Conservation (phyloP, 352 stramenopile species). For the Globisporangium mamillatum region DNA sequence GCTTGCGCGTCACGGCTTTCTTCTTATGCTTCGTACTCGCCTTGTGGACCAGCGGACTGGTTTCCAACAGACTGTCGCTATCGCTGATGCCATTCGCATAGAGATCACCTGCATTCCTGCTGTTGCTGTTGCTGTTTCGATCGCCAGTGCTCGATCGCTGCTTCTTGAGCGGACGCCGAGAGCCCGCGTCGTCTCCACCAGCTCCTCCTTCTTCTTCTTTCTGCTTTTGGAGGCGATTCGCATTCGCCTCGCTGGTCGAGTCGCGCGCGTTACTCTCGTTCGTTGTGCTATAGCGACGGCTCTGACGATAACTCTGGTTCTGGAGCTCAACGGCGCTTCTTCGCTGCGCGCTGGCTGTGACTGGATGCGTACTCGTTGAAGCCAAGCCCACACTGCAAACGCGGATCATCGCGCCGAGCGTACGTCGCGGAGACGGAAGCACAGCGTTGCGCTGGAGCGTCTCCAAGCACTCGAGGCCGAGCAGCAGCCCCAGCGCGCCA, state of each 20-base stretch:
- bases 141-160: conserved; percentile 23
- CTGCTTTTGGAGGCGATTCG: neutral
- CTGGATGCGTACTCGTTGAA: neutral
- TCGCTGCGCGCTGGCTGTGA: neutral
- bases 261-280: neutral
- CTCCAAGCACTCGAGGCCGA: conserved; percentile 65
- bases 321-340: neutral
- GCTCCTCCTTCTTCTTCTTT: conserved; percentile 6
- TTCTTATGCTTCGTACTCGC: neutral
- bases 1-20: conserved; percentile 1
- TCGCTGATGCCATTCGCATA: neutral
- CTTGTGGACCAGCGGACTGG: conserved; percentile 1
- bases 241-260: neutral
- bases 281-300: neutral
- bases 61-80: neutral
- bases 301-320: neutral
- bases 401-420: neutral
- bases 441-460: conserved; percentile 29
- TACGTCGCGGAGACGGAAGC: neutral
- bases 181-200: conserved; percentile 18
- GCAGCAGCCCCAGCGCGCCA: conserved; percentile 43
- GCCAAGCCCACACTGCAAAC: neutral
- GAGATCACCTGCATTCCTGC: neutral
- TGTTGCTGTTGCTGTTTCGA: neutral
- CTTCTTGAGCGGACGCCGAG: conserved; percentile 33